A percentile compares a stretch with the other conserved stretches of the same genome.
These are phyloP conservation scores for Diaporthe sp. DNA, from an alignment of 2,329 filamentous ascomycete genomes.

Conservation along the genomic window DNA sequence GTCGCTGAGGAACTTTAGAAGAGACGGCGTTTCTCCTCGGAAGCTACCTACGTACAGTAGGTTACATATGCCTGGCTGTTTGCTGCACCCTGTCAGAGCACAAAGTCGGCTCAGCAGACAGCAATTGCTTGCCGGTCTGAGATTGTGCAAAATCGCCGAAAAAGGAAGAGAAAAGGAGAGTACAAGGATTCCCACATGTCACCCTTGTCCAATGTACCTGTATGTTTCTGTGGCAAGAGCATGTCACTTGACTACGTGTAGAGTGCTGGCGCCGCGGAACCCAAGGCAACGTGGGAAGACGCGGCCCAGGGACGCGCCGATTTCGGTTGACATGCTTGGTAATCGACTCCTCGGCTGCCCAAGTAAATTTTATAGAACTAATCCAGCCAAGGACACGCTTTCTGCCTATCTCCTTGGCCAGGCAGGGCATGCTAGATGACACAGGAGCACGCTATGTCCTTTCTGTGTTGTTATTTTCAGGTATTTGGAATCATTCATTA, in stretches of 20 bases:
- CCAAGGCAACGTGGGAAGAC: not conserved
- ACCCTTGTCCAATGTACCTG: not conserved
- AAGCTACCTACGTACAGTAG: too few species aligned
- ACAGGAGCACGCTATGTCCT: not conserved
- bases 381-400: not conserved
- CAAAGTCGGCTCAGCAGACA: not conserved
- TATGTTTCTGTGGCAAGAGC: not conserved
- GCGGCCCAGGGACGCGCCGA: slow-evolving; percentile 17
- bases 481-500: slow-evolving; percentile 18
- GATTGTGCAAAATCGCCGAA: not conserved
- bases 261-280: not conserved
- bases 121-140: not conserved
- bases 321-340: slow-evolving; percentile 26
- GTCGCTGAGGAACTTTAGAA: not conserved
- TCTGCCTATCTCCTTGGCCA: slow-evolving; percentile 10
- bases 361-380: not conserved
- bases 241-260: slow-evolving; percentile 29
- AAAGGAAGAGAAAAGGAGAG: not conserved
- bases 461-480: not conserved
- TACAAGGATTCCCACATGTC: not conserved
- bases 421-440: not conserved
- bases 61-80: not conserved
- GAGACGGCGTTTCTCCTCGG: not conserved
- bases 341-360: slow-evolving; percentile 11
- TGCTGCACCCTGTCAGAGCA: not conserved